Evolutionary conservation across 2,329 filamentous ascomycete species (phyloP).

Genomic region (Beauveria rudraprayagi): DNA sequence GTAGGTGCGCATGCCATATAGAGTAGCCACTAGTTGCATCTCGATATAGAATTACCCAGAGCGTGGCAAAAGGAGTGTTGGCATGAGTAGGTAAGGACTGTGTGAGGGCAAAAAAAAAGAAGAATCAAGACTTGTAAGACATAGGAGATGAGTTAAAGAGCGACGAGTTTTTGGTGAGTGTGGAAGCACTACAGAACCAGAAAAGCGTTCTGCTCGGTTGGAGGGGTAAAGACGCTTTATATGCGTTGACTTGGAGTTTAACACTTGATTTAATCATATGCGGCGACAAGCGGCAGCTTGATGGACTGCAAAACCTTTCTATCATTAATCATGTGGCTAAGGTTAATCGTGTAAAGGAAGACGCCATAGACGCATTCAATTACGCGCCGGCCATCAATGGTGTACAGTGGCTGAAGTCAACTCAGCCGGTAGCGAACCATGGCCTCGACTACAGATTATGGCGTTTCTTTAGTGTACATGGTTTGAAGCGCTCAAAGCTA

Average conservation of each 20-base stretch:
- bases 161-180: background rate
- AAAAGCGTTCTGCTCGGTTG: background rate
- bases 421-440: background rate
- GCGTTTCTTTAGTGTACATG: no score
- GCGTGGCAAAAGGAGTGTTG: background rate
- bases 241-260: background rate
- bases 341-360: no score
- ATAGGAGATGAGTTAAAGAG: background rate
- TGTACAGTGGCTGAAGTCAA: background rate
- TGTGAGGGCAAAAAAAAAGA: background rate
- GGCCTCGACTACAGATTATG: no score
- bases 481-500: no score
- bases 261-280: background rate
- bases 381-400: background rate
- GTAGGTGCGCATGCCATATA: background rate
- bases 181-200: background rate
- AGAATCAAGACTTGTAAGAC: background rate
- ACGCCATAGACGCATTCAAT: background rate
- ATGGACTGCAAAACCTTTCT: background rate
- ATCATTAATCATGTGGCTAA: background rate
- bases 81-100: background rate
- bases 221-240: background rate
- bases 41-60: background rate
- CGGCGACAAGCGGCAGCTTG: background rate
- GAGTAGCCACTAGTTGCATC: background rate